Conservation (phyloP, 202 grass and related monocot genomes). For the Panicum hallii region DNA sequence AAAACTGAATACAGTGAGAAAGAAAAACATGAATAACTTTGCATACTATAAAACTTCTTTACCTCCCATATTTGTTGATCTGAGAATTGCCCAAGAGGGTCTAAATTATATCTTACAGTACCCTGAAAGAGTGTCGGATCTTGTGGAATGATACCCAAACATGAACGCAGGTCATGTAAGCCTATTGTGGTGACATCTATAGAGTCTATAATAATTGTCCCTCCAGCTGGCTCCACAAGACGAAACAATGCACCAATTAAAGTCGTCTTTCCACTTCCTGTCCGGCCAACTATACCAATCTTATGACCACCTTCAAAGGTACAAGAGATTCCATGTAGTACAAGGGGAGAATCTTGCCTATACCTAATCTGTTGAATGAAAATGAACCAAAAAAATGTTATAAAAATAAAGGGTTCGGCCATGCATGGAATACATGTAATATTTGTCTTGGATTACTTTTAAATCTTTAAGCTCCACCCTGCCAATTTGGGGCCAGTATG, state of each 20-base stretch:
- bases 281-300: slow-evolving; percentile 89
- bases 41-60: slow-evolving; percentile 22
- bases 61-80: slow-evolving; percentile 91
- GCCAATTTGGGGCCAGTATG: slow-evolving; percentile 77
- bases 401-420: background rate
- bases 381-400: slow-evolving; percentile 24
- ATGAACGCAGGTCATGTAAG: slow-evolving; percentile 76
- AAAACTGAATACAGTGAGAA: background rate
- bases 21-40: slow-evolving; percentile 6
- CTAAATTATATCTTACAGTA: slow-evolving; percentile 81
- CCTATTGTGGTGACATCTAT: slow-evolving; percentile 69
- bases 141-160: slow-evolving; percentile 84
- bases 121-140: slow-evolving; percentile 83
- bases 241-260: slow-evolving; percentile 84
- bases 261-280: slow-evolving; percentile 92
- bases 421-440: slow-evolving; percentile 1
- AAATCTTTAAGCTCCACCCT: slow-evolving; percentile 75
- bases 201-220: slow-evolving; percentile 70
- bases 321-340: slow-evolving; percentile 78
- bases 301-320: slow-evolving; percentile 82
- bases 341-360: slow-evolving; percentile 66
- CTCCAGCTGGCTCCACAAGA: slow-evolving; percentile 80
- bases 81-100: slow-evolving; percentile 68
- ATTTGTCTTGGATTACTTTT: slow-evolving; percentile 53
- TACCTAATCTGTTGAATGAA: slow-evolving; percentile 79